Percentiles rank a stretch among this genome's conserved stretches.
Evolutionary conservation across 164 flowering plant genomes (phyloP).

Genomic region (Stephania yunnanensis): DNA sequence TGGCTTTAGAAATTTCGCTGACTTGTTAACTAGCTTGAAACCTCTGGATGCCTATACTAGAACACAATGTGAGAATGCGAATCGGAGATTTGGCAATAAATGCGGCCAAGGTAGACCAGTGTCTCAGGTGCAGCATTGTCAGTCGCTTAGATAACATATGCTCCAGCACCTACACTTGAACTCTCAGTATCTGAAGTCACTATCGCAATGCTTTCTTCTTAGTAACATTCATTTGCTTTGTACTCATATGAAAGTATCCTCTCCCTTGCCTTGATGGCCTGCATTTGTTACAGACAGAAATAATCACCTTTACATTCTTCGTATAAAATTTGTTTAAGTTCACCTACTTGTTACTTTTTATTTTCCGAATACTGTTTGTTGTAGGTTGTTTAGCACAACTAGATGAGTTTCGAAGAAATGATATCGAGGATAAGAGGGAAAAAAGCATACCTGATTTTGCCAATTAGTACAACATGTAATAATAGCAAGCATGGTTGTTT

Average conservation of each 20-base stretch:
- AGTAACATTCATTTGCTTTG: background rate
- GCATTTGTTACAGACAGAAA: background rate
- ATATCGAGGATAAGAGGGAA: background rate
- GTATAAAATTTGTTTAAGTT: background rate
- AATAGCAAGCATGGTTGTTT: constrained; percentile 32
- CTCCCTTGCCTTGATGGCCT: constrained; percentile 1
- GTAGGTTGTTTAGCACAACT: background rate
- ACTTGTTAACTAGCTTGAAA: background rate
- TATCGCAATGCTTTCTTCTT: background rate
- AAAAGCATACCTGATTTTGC: constrained; percentile 47
- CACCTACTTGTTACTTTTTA: background rate
- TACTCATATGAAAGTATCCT: background rate
- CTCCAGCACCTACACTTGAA: background rate
- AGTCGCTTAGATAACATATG: background rate
- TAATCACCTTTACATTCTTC: background rate
- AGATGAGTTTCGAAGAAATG: background rate
- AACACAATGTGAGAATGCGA: background rate
- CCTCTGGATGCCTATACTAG: background rate
- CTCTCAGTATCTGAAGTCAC: background rate
- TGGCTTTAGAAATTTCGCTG: background rate
- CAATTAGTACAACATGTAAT: constrained; percentile 55
- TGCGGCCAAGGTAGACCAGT: background rate
- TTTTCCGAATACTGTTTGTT: too few relatives aligned
- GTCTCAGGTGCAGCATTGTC: background rate
- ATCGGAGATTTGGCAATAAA: background rate